Conservation (phyloP, 2,329 filamentous ascomycete species). For the Aspergillus nomiae region DNA sequence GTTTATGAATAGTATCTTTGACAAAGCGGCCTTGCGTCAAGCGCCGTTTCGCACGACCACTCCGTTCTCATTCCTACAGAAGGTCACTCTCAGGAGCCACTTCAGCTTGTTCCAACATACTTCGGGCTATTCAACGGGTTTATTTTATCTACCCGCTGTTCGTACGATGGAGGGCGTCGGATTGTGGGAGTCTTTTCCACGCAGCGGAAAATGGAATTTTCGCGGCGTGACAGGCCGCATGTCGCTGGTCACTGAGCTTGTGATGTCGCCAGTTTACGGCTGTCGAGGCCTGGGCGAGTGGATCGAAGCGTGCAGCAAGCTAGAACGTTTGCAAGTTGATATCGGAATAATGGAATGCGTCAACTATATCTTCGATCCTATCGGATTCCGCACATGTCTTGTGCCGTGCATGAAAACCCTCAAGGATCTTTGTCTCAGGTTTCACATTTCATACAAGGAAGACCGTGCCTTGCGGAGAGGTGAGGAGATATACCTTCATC, state of each 20-base stretch:
- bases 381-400: not conserved
- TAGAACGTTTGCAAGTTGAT: not conserved
- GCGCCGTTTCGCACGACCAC: not conserved
- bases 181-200: not conserved
- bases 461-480: not conserved
- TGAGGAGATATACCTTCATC: no score
- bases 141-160: not conserved
- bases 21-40: not conserved
- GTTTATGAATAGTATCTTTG: not conserved
- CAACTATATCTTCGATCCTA: not conserved
- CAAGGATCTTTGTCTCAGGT: not conserved
- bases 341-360: not conserved
- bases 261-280: not conserved
- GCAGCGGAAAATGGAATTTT: not conserved
- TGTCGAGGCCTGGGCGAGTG: not conserved
- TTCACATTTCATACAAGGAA: not conserved
- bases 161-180: not conserved
- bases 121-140: not conserved
- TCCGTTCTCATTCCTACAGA: not conserved
- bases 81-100: not conserved
- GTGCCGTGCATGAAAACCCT: not conserved
- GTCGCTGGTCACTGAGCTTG: not conserved
- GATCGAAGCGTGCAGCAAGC: not conserved
- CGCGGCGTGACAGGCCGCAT: not conserved
- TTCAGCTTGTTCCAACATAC: no score